Percentiles rank a stretch among this genome's conserved stretches.
Conservation (phyloP, 2,329 filamentous ascomycete genomes). For the Hymenoscyphus occultus region DNA sequence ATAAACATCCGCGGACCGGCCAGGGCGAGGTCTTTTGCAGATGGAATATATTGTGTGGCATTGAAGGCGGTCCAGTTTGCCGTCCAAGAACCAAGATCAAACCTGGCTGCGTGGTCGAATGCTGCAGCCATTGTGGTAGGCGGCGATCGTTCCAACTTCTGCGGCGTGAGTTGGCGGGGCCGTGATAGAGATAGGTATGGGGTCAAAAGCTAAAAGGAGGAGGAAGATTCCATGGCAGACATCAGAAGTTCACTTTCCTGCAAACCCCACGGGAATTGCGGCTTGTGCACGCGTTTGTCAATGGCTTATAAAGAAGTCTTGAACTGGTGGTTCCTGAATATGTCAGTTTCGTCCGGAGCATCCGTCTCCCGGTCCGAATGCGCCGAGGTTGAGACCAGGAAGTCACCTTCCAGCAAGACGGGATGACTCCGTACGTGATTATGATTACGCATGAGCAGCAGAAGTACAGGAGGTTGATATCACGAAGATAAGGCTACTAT, state of each 20-base stretch:
- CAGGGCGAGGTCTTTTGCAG: constrained; percentile 65
- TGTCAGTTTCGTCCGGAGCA: not conserved
- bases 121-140: constrained; percentile 27
- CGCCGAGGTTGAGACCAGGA: not conserved
- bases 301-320: not conserved
- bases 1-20: constrained; percentile 68
- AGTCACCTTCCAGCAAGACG: not conserved
- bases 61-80: constrained; percentile 49
- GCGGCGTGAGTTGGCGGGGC: not conserved
- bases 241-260: not conserved
- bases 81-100: constrained; percentile 51
- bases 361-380: not conserved
- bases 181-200: not conserved
- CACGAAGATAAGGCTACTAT: not conserved
- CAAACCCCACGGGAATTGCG: not conserved
- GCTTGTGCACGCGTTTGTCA: not conserved
- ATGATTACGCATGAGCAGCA: too few species aligned
- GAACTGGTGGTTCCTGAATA: constrained; percentile 1
- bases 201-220: not conserved
- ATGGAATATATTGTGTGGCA: constrained; percentile 58
- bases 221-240: not conserved
- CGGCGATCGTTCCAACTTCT: constrained; percentile 1
- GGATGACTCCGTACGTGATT: too few species aligned
- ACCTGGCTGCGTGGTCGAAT: constrained; percentile 30
- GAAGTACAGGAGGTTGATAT: too few species aligned